Evolutionary conservation across 1,139 yeast species (phyloP).

Genomic region (Taphrina populina): DNA sequence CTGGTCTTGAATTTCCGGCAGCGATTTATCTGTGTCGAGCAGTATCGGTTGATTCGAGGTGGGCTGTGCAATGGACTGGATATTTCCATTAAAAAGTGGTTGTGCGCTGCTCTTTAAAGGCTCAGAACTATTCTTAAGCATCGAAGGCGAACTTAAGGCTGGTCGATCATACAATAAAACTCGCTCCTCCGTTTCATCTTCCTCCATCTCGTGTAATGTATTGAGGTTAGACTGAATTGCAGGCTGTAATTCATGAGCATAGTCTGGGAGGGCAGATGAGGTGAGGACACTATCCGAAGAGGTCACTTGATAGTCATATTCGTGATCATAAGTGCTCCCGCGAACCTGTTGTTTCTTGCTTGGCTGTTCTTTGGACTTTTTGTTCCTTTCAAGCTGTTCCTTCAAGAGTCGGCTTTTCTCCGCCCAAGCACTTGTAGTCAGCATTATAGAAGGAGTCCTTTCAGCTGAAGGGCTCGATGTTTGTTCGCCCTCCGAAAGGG

Average conservation of each 20-base stretch:
- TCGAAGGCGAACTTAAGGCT: no score
- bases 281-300: no score
- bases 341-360: background rate
- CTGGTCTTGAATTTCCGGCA: conserved; percentile 1
- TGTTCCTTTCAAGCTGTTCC: conserved; percentile 19
- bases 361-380: background rate
- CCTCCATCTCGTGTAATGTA: conserved; percentile 4
- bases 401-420: conserved; percentile 10
- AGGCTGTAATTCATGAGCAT: no score
- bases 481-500: background rate
- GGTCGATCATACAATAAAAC: no score
- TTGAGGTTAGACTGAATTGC: conserved; percentile 6
- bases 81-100: no score
- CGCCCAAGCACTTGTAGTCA: conserved; percentile 13
- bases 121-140: no score
- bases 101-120: no score
- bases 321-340: conserved; percentile 22
- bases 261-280: no score
- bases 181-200: background rate
- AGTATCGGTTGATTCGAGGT: no score
- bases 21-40: background rate
- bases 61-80: no score
- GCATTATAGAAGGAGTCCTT: conserved; percentile 15
- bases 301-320: conserved; percentile 10
- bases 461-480: background rate